Conservation (phyloP, 139 green algal species). For the Picochlorum sp. region DNA sequence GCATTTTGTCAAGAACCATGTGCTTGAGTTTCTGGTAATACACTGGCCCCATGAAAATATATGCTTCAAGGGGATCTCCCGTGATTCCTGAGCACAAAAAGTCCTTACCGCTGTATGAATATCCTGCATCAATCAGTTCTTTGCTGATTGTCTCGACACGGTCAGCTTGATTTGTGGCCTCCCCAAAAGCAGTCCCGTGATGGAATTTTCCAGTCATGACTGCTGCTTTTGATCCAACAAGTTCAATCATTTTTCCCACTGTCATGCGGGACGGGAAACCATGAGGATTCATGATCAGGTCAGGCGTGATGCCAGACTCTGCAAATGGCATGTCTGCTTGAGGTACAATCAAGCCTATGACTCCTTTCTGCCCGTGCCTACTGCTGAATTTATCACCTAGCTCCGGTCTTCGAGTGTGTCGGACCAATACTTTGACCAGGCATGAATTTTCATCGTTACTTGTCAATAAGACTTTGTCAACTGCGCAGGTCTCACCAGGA, state of each 20-base stretch:
- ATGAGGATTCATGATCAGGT: constrained; percentile 83
- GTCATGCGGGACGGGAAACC: constrained; percentile 75
- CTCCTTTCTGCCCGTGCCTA: constrained; percentile 94
- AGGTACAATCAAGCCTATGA: constrained; percentile 79
- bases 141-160: constrained; percentile 51
- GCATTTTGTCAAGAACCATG: constrained; percentile 99
- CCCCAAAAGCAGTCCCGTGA: constrained; percentile 92
- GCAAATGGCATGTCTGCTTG: constrained; percentile 92
- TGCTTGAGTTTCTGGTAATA: constrained; percentile 99
- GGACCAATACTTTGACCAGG: constrained; percentile 85
- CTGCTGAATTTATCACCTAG: constrained; percentile 94
- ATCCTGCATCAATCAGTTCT: constrained; percentile 78
- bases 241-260: constrained; percentile 95
- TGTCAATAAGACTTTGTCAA: constrained; percentile 94
- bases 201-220: constrained; percentile 57
- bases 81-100: constrained; percentile 84
- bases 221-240: constrained; percentile 87
- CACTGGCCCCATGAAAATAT: constrained; percentile 98
- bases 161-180: constrained; percentile 72
- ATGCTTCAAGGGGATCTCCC: constrained; percentile 85
- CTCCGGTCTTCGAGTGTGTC: constrained; percentile 89
- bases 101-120: constrained; percentile 87
- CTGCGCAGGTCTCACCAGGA: constrained; percentile 62
- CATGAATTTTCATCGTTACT: constrained; percentile 84
- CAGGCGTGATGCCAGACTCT: constrained; percentile 79